These are phyloP conservation scores for Leccinum truebloodii DNA, from an alignment of 768 basidiomycete genomes.

Conservation along the genomic window DNA sequence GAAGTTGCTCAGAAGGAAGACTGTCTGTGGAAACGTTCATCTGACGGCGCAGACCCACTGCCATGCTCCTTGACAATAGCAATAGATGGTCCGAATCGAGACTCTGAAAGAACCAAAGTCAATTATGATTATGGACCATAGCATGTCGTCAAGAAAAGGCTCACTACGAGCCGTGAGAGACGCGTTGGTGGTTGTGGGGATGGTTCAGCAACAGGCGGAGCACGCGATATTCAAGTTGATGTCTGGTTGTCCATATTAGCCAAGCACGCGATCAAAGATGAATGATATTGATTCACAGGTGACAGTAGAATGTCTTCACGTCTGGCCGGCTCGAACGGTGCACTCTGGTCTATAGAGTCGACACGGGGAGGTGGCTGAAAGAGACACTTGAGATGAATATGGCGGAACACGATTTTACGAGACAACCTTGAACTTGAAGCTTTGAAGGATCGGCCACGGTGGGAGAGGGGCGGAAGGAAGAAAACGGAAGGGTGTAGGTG, in stretches of 20 bases:
- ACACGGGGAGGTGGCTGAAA: slow-evolving; percentile 21
- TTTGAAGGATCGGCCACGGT: too few species aligned
- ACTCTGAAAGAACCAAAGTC: slow-evolving; percentile 16
- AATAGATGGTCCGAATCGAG: slow-evolving; percentile 34
- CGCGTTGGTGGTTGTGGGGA: slow-evolving; percentile 1
- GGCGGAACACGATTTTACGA: too few species aligned
- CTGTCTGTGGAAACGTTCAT: too few species aligned
- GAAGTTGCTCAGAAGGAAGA: too few species aligned
- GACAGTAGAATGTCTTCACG: slow-evolving; percentile 11
- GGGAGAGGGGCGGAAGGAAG: too few species aligned
- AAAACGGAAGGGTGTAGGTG: too few species aligned
- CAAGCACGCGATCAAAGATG: background rate
- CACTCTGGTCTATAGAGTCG: slow-evolving; percentile 2
- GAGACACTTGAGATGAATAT: slow-evolving; percentile 9
- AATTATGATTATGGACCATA: background rate
- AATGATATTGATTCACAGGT: slow-evolving; percentile 15
- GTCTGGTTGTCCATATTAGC: slow-evolving; percentile 15
- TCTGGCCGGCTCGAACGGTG: slow-evolving; percentile 1
- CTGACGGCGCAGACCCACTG: too few species aligned
- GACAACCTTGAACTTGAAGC: too few species aligned
- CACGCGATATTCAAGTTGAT: background rate
- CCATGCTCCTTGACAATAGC: slow-evolving; percentile 19
- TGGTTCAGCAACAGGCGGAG: slow-evolving; percentile 16
- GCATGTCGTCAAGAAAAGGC: background rate
- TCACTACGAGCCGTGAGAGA: slow-evolving; percentile 19